These are phyloP conservation scores for Kazachstania viticola DNA, from an alignment of 805 yeast genomes.

Conservation along the genomic window DNA sequence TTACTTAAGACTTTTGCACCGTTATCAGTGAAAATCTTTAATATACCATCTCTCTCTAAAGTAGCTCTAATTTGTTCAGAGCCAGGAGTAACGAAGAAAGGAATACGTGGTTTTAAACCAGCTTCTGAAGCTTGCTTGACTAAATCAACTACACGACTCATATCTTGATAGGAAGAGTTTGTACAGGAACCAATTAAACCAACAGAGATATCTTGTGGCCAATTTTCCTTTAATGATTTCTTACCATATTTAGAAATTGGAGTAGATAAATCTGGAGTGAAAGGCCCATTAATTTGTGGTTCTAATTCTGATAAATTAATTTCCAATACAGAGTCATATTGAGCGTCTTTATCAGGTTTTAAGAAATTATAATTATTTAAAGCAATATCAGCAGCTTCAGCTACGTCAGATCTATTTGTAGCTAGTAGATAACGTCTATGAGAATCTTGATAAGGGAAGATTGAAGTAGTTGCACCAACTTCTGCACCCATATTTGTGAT, in stretches of 20 bases:
- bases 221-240: constrained; percentile 57
- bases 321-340: constrained; percentile 87
- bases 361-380: constrained; percentile 46
- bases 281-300: constrained; percentile 96
- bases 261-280: constrained; percentile 95
- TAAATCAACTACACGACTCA: constrained; percentile 90
- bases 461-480: constrained; percentile 96
- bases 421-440: constrained; percentile 71
- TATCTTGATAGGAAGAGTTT: constrained; percentile 95
- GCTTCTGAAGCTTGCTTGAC: constrained; percentile 77
- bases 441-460: constrained; percentile 86
- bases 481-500: constrained; percentile 99
- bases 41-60: constrained; percentile 86
- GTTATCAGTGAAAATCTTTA: constrained; percentile 64
- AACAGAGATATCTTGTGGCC: constrained; percentile 83
- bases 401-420: constrained; percentile 75
- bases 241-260: constrained; percentile 74
- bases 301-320: constrained; percentile 77
- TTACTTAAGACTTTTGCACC: constrained; percentile 93
- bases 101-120: constrained; percentile 82
- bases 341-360: constrained; percentile 76
- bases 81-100: constrained; percentile 95
- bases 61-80: constrained; percentile 98
- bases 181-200: constrained; percentile 98
- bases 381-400: constrained; percentile 64